Conservation (phyloP, 345 rosid species). For the Salix purpurea region DNA sequence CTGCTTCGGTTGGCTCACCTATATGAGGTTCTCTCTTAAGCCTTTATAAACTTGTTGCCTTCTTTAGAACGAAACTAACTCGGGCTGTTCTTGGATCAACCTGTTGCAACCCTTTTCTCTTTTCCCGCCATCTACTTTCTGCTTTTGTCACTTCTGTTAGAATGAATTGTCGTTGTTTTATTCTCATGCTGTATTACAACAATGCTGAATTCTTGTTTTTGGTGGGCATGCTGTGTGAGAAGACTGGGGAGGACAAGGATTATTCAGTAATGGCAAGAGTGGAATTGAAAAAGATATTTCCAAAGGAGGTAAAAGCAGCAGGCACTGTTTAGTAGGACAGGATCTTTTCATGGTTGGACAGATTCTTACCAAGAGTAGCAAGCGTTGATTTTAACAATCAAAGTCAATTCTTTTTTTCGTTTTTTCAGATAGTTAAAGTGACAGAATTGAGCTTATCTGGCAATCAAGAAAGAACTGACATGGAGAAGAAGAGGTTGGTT, state of each 20-base stretch:
- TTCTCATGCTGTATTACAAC: background rate
- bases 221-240: constrained; percentile 8
- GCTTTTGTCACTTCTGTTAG: too few species aligned
- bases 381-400: background rate
- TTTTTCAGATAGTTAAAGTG: constrained; percentile 50
- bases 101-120: too few species aligned
- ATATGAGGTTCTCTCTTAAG: constrained; percentile 50
- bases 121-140: too few species aligned
- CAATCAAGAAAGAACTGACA: constrained; percentile 68
- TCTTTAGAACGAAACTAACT: too few species aligned
- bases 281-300: constrained; percentile 66
- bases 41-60: background rate
- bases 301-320: constrained; percentile 50
- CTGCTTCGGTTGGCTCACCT: constrained; percentile 89
- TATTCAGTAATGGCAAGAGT: constrained; percentile 69
- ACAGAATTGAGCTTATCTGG: constrained; percentile 81
- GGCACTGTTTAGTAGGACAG: background rate
- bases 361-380: too few species aligned
- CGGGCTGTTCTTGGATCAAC: too few species aligned
- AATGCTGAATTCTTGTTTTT: background rate
- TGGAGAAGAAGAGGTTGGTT: constrained; percentile 74
- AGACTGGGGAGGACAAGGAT: constrained; percentile 80
- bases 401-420: background rate
- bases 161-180: too few species aligned
- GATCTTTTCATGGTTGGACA: background rate